Base-by-base conservation (phyloP, 2,329 filamentous ascomycete genomes). In the Capronia americana region DNA sequence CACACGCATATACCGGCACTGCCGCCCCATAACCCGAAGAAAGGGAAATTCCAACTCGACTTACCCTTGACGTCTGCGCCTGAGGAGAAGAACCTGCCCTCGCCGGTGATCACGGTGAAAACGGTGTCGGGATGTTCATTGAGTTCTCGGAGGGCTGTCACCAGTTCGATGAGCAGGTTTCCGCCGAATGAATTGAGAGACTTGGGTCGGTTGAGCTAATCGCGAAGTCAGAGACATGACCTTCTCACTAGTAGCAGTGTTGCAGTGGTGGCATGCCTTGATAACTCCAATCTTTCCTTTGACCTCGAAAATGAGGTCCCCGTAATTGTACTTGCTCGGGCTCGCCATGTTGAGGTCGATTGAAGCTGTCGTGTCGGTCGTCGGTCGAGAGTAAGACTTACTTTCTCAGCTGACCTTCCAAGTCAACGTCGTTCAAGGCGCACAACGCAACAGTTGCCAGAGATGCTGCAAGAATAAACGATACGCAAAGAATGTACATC, bases 51-150 rank as follows among this genome's bases (percentile, higher is more conserved):
- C 48, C 4, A 12, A 7, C 8, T 10, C 8, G 12, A 64, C 71
- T 23, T 68, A 74, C 79, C 77, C 70, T 76, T 79, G 1, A 84
- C 79, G 75, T 84, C 82, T 20, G 82, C 82, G 20, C 82, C 82
- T 0, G 82, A 80, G 23, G 79, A 82, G 71, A 84, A 84, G 73
- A 84, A 84, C 11, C 82, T 75, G 1, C 82, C 82, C 69, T 83
- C 81, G 20, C 82, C 82, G 0, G 82, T 84, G 11, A 84, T 68
- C 1, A 84, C 82, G 1, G 82, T 84, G 70, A 84, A 83, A 14
- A 84, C 73, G 4, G 82, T 84, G 46, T 80, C 77, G 2, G 82
- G 81, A 68, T 84, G 77, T 38, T 80, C 76, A 69, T 84, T 78
- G 3, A 84, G 75, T 41, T 79, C 76, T 64, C 81, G 74, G 1